phyloP scores from a whole-genome alignment of 495 filamentous ascomycete species.

The Tuber umbilicatum region DNA sequence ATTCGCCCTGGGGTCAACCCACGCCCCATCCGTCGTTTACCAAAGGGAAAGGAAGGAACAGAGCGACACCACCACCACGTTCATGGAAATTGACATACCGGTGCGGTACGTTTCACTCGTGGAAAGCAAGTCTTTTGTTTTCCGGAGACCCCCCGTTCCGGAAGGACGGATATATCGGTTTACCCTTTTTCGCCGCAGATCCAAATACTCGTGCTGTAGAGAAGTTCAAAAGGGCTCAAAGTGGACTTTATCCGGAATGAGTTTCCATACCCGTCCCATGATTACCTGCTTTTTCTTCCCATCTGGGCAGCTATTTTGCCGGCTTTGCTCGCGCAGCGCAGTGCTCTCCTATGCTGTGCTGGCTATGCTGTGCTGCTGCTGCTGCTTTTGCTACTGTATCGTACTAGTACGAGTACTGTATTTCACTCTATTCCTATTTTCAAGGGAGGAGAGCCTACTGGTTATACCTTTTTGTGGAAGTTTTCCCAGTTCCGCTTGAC shows the following conservation, averaged over 20 bases:
- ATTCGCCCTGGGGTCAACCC: conserved; percentile 17
- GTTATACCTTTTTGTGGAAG: neutral
- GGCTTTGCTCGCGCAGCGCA: neutral
- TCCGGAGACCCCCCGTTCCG: conserved; percentile 37
- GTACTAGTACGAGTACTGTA: too few species aligned
- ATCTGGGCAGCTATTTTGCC: neutral
- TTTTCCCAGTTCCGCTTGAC: neutral
- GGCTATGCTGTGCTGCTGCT: neutral
- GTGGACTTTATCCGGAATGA: conserved; percentile 38
- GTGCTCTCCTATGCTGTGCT: neutral
- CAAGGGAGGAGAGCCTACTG: neutral
- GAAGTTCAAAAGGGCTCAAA: conserved; percentile 33
- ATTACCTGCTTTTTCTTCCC: conserved; percentile 12
- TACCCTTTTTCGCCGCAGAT: conserved; percentile 36
- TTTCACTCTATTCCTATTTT: neutral
- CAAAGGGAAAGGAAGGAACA: neutral
- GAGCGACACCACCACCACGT: conserved; percentile 5
- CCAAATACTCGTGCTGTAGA: too few species aligned
- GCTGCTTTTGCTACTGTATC: neutral
- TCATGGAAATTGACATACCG: conserved; percentile 23
- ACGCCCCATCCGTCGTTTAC: neutral
- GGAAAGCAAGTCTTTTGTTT: conserved; percentile 8
- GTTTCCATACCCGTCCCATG: conserved; percentile 23
- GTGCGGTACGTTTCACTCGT: neutral
- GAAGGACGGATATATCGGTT: conserved; percentile 39